Percentiles rank a stretch among this genome's conserved stretches.
phyloP scores from a whole-genome alignment of 306 rosid genomes.

The Gillenia trifoliata region DNA sequence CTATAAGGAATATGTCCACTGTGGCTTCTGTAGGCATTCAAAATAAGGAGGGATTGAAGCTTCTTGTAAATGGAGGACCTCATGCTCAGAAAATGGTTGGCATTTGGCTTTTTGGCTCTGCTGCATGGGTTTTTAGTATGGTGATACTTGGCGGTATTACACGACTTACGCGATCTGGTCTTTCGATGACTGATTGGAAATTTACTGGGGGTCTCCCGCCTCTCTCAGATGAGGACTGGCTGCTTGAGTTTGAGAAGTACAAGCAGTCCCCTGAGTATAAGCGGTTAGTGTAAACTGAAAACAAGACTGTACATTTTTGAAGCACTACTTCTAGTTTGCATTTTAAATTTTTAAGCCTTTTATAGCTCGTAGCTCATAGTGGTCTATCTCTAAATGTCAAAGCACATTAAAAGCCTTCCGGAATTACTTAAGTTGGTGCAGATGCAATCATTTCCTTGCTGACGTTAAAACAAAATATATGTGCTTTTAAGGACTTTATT shows the following conservation, averaged over 20 bases:
- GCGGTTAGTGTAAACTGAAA: slow-evolving; percentile 42
- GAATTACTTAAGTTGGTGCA: background rate
- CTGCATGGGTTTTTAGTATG: slow-evolving; percentile 95
- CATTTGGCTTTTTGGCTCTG: slow-evolving; percentile 85
- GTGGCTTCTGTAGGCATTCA: slow-evolving; percentile 28
- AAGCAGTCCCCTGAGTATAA: slow-evolving; percentile 81
- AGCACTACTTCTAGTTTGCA: background rate
- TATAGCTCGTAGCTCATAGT: slow-evolving; percentile 47
- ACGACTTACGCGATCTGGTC: slow-evolving; percentile 84
- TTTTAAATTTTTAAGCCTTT: slow-evolving; percentile 4
- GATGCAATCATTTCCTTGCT: background rate
- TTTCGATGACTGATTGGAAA: slow-evolving; percentile 96
- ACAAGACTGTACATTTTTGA: background rate
- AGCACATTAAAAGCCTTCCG: background rate
- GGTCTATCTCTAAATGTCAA: background rate
- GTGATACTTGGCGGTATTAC: slow-evolving; percentile 87
- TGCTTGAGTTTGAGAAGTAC: slow-evolving; percentile 70
- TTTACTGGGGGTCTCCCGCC: slow-evolving; percentile 74
- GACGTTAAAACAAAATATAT: background rate
- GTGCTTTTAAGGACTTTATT: background rate
- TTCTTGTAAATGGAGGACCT: slow-evolving; percentile 67
- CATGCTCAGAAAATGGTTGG: slow-evolving; percentile 72
- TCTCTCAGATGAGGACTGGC: slow-evolving; percentile 64
- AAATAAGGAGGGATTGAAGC: slow-evolving; percentile 55
- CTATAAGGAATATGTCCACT: slow-evolving; percentile 44